These are phyloP conservation scores for Solanum sejunctum DNA, from an alignment of 257 asterid species.

Conservation along the genomic window DNA sequence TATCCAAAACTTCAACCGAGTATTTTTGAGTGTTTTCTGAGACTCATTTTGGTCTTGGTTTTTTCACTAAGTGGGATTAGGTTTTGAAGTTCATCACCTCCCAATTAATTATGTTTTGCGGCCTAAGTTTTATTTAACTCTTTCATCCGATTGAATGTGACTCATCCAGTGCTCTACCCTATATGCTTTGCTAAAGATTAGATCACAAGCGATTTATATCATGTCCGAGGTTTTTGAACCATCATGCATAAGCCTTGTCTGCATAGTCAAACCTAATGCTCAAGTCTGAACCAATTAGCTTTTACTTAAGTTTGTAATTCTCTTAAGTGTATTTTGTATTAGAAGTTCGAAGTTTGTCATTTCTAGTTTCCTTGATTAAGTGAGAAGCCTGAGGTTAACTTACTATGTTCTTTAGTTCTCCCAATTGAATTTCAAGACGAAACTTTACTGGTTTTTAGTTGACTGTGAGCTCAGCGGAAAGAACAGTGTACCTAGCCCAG, in stretches of 20 bases:
- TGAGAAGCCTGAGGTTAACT: background rate
- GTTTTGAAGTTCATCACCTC: background rate
- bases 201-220: background rate
- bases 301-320: background rate
- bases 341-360: background rate
- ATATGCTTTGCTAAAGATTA: background rate
- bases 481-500: background rate
- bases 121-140: background rate
- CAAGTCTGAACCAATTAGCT: background rate
- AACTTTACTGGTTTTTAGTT: background rate
- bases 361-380: background rate
- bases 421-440: background rate
- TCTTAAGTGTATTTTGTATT: background rate
- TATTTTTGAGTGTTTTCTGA: background rate
- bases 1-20: background rate
- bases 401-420: background rate
- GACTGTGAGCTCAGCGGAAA: background rate
- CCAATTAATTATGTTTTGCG: background rate
- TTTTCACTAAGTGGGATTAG: background rate
- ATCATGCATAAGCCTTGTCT: background rate
- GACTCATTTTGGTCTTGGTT: background rate
- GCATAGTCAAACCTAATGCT: background rate
- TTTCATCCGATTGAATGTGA: background rate
- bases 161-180: background rate
- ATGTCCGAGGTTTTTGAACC: background rate